Base-by-base conservation (phyloP, 768 basidiomycete species). In the Amylocystis lapponica region DNA sequence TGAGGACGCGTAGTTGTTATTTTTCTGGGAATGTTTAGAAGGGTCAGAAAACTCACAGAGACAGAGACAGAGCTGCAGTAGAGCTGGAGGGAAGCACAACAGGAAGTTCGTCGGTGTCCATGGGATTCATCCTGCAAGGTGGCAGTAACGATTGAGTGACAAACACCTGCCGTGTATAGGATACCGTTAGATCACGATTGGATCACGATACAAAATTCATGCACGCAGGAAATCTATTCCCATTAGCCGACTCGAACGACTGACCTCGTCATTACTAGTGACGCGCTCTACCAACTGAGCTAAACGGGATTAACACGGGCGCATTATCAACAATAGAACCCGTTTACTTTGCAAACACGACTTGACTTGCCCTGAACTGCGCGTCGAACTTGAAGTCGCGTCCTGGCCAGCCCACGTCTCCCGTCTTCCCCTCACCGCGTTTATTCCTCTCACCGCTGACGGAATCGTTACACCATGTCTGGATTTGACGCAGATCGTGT, bases 401-500 rank as follows among this genome's bases (percentile, higher is more conserved):
- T 51, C 50, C 25, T 25, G 10, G 9, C 34, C 19, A 35, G 10
- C 10, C 8, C 17, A 9, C 11, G 34, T 35, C 19, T 17, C 11
- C 17, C 10, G 11, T 34, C 33, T 19, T 34, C 33, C 7, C 16
- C 16, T n/a, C n/a, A 12, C 16, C 33, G 8, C 7, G 33, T 19
- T 9, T 19, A 19, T 17, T 17, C 16, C 19, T 34, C 16, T 17
- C 7, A 37, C 14, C 8, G 8, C 8, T 7, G 8, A 9, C n/a
- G 14, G 33, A 34, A 9, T 19, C 14, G 36, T 16, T 23, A 20
- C 45, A 63, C 41, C 45, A 93, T 91, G 91, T 91, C 90, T 53
- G 88, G 88, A 46, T 95, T 90, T 57, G 91, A 95, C 55, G 72
- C 75, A 20, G 83, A 91, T 64, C 78, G 75, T 46, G 76, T 92